Conservation (phyloP, 2,329 filamentous ascomycete genomes). For the Monilinia laxa region DNA sequence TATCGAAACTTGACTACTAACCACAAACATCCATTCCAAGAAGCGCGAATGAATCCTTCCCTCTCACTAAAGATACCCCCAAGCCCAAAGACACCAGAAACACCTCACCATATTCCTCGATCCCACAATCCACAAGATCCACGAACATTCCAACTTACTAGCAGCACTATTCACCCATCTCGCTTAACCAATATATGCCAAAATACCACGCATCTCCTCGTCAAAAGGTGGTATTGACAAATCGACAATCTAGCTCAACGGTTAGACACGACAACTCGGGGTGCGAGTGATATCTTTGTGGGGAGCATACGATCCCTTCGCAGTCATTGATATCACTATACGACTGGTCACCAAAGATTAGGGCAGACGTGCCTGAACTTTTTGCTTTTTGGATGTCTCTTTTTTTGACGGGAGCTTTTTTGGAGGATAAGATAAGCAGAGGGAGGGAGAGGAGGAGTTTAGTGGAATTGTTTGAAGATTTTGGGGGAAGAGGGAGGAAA, state of each 20-base stretch:
- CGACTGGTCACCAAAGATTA: background rate
- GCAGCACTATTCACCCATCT: background rate
- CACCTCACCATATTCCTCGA: background rate
- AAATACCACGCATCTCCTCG: background rate
- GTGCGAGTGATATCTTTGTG: background rate
- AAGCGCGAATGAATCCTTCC: too few relatives aligned
- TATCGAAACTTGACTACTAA: too few relatives aligned
- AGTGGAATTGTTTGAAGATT: too few relatives aligned
- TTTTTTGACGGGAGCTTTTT: too few relatives aligned
- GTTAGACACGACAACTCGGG: background rate
- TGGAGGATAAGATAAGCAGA: too few relatives aligned
- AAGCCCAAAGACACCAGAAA: too few relatives aligned
- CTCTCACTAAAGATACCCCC: too few relatives aligned
- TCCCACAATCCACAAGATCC: background rate
- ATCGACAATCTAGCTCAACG: background rate
- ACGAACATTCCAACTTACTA: background rate
- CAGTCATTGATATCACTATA: background rate
- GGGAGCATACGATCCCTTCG: background rate
- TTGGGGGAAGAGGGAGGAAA: too few relatives aligned
- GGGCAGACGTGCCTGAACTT: background rate
- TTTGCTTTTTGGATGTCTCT: background rate
- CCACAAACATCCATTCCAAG: too few relatives aligned
- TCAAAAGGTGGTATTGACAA: constrained; percentile 2
- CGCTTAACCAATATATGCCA: background rate
- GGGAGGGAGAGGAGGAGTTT: too few relatives aligned